Evolutionary conservation across 2,329 filamentous ascomycete species (phyloP), one percentile per base, ranked within the genome.

Genomic region (Penicillium sclerotiorum): DNA sequence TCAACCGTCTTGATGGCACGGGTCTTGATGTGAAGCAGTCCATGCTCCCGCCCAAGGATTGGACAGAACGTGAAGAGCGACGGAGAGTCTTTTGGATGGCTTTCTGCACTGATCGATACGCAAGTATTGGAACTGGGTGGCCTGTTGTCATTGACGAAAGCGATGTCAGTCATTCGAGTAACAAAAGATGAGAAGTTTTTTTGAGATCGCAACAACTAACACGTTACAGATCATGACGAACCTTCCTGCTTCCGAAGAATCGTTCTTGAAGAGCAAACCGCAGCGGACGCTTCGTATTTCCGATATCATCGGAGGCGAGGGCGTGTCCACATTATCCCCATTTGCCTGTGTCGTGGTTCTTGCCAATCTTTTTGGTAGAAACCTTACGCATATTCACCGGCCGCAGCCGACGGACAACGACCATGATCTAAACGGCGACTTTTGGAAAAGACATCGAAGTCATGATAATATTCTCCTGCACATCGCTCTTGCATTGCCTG

Each of bases 71-170:
- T 48, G 94, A 97, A 73, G 94, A 99, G 69, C 81, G 94, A 58
- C 82, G 94, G 45, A 82, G 94, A 57, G 95, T 91, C 0, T 97
- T 97, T 60, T 99, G 94, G 94, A 87, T 94, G 84, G 84, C 88
- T 3, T 97, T 96, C 65, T 90, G 87, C 60, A 78, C 91, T 55
- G 94, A 97, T 65, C 84, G 94, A 45, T 97, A 96, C 72, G 89
- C 91, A 5, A 96, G 91, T 63, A 94, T 96, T 49, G 94, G 94
- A 27, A 97, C 94, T 2, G 94, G 94, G 6, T 97, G 94, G 94
- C 94, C 94, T 1, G 93, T 97, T 89, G 85, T 83, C 1, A 83
- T 97, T 47, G 93, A 97, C 57, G 94, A 99, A 73, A 83, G 82
- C 66, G 94, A 99, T 68, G 82, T 85, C 62, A 71, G 79, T 65